Evolutionary conservation across 345 rosid genomes (phyloP), one percentile per base, ranked within the genome.

Genomic region (Psidium friedrichsthalianum): DNA sequence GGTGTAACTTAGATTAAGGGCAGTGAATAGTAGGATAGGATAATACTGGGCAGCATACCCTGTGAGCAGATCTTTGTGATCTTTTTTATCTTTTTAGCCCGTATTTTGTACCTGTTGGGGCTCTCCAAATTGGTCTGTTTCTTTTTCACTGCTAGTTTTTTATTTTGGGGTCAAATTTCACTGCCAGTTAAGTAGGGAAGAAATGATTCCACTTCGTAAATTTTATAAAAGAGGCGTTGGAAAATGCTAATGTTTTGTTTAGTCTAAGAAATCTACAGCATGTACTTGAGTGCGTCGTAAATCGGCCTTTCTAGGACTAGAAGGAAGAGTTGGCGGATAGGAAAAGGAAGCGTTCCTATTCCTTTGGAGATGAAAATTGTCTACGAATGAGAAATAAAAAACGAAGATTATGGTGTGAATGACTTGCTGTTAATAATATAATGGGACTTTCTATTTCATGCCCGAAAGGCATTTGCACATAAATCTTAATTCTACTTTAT

Each of bases 1-100:
- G 47, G 12, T 85, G 83, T 89, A 85, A 86, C 74, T 84, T 91
- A 86, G 89, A 21, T 59, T 40, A 86, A 84, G 86, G 84, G 86
- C 82, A 87, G 86, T 36, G 82, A 81, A 74, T 85, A 53, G 64
- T 83, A 53, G 36, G 44, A 53, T 82, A 82, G 83, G 83, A 24
- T 84, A 52, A 83, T 69, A 36, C 47, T 47, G 25, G 47, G 80
- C 80, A 36, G 80, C 80, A 51, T 51, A 56, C 55, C 27, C 83
- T 44, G 83, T 16, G 56, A 82, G 56, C 47, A 69, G 47, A 69
- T 69, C 80, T 69, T 20, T 69, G 80, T 20, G 14, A 2, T 40
- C 14, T 25, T 53, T 29, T 61, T 4, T 69, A 1, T 69, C 25
- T 18, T 36, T 81, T 49, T 49, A 81, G 29, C 51, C 56, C 83